Evolutionary conservation across 2,329 filamentous ascomycete species (phyloP).

Genomic region (Helminthosporium solani): DNA sequence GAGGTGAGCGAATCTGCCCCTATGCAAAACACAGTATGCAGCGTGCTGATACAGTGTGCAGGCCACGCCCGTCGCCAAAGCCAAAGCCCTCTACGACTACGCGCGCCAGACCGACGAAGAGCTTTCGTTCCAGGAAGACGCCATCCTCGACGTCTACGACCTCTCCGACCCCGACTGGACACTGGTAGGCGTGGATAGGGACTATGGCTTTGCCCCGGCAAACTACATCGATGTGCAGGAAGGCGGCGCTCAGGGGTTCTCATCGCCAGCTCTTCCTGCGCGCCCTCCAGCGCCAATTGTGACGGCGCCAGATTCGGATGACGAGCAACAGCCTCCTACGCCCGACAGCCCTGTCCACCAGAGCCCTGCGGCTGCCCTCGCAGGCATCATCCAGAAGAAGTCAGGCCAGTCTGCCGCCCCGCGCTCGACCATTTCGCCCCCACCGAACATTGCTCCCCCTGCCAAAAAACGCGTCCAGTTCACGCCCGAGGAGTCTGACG

Average conservation of each 20-base stretch:
- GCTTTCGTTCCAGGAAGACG: conserved; percentile 90
- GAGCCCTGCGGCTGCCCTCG: conserved; percentile 61
- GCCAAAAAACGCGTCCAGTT: conserved; percentile 55
- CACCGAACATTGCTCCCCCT: conserved; percentile 52
- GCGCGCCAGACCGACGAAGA: conserved; percentile 96
- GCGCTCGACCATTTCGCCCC: conserved; percentile 46
- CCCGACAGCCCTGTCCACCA: conserved; percentile 49
- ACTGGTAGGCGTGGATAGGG: conserved; percentile 76
- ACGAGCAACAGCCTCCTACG: conserved; percentile 46
- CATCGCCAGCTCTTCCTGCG: conserved; percentile 41
- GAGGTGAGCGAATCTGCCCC: conserved; percentile 62
- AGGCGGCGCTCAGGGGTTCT: conserved; percentile 33
- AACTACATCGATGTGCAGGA: conserved; percentile 86
- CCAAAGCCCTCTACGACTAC: conserved; percentile 97
- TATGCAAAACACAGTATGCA: background rate
- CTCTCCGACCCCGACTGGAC: conserved; percentile 95
- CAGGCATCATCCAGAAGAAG: conserved; percentile 53
- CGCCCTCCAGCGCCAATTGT: conserved; percentile 41
- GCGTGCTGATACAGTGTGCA: conserved; percentile 35
- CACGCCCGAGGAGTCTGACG: conserved; percentile 68
- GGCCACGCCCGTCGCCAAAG: conserved; percentile 67
- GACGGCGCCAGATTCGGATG: conserved; percentile 45
- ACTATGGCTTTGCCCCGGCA: conserved; percentile 91
- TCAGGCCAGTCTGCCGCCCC: conserved; percentile 40
- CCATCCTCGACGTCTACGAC: conserved; percentile 80